These are phyloP conservation scores for Lichtheimia hyalospora DNA, from an alignment of 371 early-diverging fungal species.

Conservation along the genomic window DNA sequence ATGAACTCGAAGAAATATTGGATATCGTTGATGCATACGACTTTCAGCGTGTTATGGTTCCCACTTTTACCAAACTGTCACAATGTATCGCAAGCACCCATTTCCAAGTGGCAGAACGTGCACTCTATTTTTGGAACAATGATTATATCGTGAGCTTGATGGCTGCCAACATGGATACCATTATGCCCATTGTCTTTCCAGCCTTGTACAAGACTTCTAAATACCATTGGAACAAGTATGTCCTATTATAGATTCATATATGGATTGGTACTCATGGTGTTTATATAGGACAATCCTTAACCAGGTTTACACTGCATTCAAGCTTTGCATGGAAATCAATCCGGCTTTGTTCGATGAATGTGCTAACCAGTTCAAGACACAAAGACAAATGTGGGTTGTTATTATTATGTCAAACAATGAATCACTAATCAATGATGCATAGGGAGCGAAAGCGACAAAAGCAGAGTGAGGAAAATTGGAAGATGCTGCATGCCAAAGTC, in stretches of 20 bases:
- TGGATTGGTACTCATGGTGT: neutral
- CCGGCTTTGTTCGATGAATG: constrained; percentile 92
- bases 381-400: constrained; percentile 73
- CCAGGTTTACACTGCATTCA: constrained; percentile 91
- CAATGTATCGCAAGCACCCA: constrained; percentile 92
- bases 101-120: constrained; percentile 96
- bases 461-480: constrained; percentile 85
- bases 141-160: constrained; percentile 93
- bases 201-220: constrained; percentile 89
- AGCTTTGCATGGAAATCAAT: constrained; percentile 93
- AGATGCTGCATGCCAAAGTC: constrained; percentile 54
- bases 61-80: constrained; percentile 88
- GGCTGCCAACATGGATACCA: constrained; percentile 80
- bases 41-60: constrained; percentile 86
- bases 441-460: constrained; percentile 85
- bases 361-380: constrained; percentile 80
- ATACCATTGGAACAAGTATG: constrained; percentile 94
- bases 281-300: constrained; percentile 82
- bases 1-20: constrained; percentile 94
- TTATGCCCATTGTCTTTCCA: constrained; percentile 93
- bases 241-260: neutral
- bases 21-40: constrained; percentile 89
- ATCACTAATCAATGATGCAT: neutral
- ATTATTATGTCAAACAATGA: neutral
- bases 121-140: constrained; percentile 96